Conservation (phyloP, 495 filamentous ascomycete genomes). For the Tuber magnatum region DNA sequence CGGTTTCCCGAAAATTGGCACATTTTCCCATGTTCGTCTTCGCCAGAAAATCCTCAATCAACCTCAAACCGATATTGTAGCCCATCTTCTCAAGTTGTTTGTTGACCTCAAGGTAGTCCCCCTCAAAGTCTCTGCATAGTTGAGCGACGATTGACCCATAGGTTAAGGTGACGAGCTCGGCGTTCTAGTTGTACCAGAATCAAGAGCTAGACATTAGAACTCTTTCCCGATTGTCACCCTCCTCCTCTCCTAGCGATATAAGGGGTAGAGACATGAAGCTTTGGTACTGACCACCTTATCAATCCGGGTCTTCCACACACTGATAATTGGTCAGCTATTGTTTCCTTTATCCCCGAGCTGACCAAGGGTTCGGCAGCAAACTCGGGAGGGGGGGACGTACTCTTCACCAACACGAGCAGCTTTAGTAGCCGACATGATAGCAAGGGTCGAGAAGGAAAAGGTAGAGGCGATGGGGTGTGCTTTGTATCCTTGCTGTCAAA, state of each 20-base stretch:
- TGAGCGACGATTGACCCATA: constrained; percentile 97
- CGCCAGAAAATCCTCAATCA: constrained; percentile 96
- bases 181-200: constrained; percentile 50
- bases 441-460: constrained; percentile 1
- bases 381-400: constrained; percentile 53
- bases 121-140: constrained; percentile 89
- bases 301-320: constrained; percentile 84
- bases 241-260: background rate
- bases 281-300: constrained; percentile 50
- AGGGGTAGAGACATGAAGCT: background rate
- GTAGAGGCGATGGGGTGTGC: background rate
- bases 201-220: constrained; percentile 2
- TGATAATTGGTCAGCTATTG: constrained; percentile 46
- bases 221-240: background rate
- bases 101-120: constrained; percentile 88
- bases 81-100: constrained; percentile 98
- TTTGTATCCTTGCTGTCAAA: background rate
- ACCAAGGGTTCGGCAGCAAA: background rate
- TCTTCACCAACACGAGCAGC: constrained; percentile 93
- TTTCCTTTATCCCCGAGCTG: constrained; percentile 5
- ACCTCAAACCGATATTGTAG: constrained; percentile 90
- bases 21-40: constrained; percentile 85
- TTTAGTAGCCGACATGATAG: constrained; percentile 71
- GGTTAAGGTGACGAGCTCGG: constrained; percentile 91
- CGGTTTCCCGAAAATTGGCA: constrained; percentile 87